Percentiles rank a stretch among this genome's conserved stretches.
Conservation (phyloP, 805 yeast genomes). For the Starmera quercuum region DNA sequence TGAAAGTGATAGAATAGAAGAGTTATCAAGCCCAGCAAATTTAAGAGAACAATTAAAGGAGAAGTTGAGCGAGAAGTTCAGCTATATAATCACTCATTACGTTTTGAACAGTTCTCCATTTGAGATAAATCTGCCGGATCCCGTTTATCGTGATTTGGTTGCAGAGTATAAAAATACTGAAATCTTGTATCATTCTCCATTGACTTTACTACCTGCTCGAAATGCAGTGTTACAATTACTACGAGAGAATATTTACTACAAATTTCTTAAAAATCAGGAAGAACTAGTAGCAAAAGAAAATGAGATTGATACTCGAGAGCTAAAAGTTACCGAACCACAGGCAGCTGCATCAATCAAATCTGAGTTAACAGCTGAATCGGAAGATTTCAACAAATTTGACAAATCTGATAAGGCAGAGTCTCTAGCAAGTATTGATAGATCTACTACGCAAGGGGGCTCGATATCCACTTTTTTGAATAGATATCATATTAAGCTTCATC, state of each 20-base stretch:
- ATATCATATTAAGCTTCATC: constrained; percentile 7
- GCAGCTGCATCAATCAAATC: no score
- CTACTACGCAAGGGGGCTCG: no score
- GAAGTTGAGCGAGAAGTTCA: constrained; percentile 26
- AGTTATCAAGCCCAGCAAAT: no score
- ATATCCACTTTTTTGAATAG: constrained; percentile 10
- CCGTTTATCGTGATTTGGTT: constrained; percentile 23
- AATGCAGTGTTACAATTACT: constrained; percentile 23
- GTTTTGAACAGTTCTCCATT: constrained; percentile 34
- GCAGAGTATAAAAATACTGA: constrained; percentile 16
- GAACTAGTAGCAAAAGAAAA: constrained; percentile 2
- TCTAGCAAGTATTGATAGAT: no score
- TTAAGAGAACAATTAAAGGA: no score
- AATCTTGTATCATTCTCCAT: constrained; percentile 26
- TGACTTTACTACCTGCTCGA: constrained; percentile 22
- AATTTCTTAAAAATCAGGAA: constrained; percentile 19
- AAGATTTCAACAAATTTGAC: no score
- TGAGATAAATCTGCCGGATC: constrained; percentile 41
- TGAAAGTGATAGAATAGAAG: no score
- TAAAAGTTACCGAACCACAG: neutral
- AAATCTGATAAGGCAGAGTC: no score
- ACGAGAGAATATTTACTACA: constrained; percentile 25
- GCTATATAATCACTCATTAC: constrained; percentile 30
- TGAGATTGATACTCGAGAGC: neutral
- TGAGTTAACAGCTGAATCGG: no score